Conservation (phyloP, 805 yeast species). For the Pichia cabralensis region DNA sequence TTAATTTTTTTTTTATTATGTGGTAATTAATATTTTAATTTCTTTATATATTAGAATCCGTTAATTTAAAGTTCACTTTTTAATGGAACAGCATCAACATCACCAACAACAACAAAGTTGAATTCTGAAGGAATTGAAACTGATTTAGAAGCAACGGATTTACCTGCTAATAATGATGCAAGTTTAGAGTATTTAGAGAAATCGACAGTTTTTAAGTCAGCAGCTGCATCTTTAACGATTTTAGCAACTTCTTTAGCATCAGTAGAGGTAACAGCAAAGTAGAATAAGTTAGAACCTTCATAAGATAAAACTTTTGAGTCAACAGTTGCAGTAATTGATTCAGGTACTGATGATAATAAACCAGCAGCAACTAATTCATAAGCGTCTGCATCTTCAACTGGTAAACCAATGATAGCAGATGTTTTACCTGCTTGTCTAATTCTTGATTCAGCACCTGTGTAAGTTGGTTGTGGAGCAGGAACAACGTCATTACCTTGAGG, state of each 20-base stretch:
- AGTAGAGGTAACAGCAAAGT: slow-evolving; percentile 52
- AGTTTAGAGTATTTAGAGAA: slow-evolving; percentile 38
- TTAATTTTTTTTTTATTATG: background rate
- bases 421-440: slow-evolving; percentile 54
- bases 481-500: slow-evolving; percentile 49
- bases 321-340: slow-evolving; percentile 45
- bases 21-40: background rate
- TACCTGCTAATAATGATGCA: slow-evolving; percentile 35
- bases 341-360: slow-evolving; percentile 39
- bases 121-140: slow-evolving; percentile 43
- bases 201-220: slow-evolving; percentile 33
- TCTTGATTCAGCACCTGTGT: slow-evolving; percentile 61
- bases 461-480: slow-evolving; percentile 28
- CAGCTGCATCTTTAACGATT: slow-evolving; percentile 51
- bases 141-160: slow-evolving; percentile 25
- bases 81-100: slow-evolving; percentile 75
- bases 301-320: slow-evolving; percentile 50
- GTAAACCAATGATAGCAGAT: slow-evolving; percentile 73
- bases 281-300: slow-evolving; percentile 74
- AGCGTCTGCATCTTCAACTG: slow-evolving; percentile 53
- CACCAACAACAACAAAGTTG: slow-evolving; percentile 87
- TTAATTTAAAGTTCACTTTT: slow-evolving; percentile 68
- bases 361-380: slow-evolving; percentile 65
- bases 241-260: slow-evolving; percentile 48
- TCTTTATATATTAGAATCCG: background rate